A percentile compares a stretch with the other conserved stretches of the same genome.
phyloP scores from a whole-genome alignment of 2,329 filamentous ascomycete species.

The Cladosporium austrohemisphaericum region DNA sequence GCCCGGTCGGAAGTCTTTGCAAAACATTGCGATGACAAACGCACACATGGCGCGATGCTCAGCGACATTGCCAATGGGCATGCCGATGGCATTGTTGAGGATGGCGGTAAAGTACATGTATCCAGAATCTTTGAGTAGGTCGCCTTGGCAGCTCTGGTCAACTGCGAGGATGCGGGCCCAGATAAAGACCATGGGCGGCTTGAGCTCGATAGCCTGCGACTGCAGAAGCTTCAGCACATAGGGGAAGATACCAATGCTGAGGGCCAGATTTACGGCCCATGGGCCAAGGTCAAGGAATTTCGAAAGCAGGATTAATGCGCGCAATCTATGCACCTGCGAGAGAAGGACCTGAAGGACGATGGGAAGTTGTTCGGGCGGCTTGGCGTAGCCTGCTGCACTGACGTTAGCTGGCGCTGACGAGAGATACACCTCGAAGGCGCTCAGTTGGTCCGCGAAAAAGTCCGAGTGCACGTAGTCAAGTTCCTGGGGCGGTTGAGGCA shows the following conservation, averaged over 20 bases:
- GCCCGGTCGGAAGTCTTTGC: constrained; percentile 87
- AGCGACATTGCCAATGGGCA: constrained; percentile 81
- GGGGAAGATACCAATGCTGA: constrained; percentile 97
- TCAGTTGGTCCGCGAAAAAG: constrained; percentile 96
- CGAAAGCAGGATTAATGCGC: constrained; percentile 85
- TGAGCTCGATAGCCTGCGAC: constrained; percentile 88
- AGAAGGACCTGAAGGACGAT: constrained; percentile 94
- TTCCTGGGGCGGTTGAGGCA: constrained; percentile 35
- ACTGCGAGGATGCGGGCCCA: constrained; percentile 96
- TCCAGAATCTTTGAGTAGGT: constrained; percentile 93
- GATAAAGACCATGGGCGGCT: constrained; percentile 99
- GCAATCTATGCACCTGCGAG: constrained; percentile 88
- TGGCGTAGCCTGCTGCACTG: constrained; percentile 52
- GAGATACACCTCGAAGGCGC: constrained; percentile 94
- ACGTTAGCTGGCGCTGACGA: constrained; percentile 84
- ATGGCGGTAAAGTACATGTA: constrained; percentile 97
- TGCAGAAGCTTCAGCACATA: constrained; percentile 97
- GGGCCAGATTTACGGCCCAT: constrained; percentile 96
- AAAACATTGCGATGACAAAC: constrained; percentile 95
- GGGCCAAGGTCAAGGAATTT: constrained; percentile 93
- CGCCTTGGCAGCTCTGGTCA: constrained; percentile 86
- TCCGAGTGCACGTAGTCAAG: constrained; percentile 93
- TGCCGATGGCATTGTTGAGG: constrained; percentile 65
- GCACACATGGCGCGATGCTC: constrained; percentile 99
- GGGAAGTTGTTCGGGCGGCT: constrained; percentile 78